These are phyloP conservation scores for Cynanchum wilfordii DNA, from an alignment of 257 asterid genomes.

Conservation along the genomic window DNA sequence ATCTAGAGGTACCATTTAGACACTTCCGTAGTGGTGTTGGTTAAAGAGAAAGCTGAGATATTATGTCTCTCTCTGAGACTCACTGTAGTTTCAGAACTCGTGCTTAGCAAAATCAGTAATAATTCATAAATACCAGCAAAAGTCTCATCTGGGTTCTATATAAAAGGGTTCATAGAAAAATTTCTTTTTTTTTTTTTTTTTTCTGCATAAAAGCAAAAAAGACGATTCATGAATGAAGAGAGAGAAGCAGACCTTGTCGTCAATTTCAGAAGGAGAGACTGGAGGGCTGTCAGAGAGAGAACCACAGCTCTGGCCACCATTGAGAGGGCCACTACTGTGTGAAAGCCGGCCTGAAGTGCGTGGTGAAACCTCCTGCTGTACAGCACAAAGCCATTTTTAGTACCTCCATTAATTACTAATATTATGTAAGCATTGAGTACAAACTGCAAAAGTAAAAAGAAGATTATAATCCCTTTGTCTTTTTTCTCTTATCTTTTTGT, in stretches of 20 bases:
- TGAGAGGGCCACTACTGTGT: constrained; percentile 95
- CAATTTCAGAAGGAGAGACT: constrained; percentile 82
- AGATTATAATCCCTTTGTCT: not conserved
- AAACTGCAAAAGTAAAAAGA: constrained; percentile 9
- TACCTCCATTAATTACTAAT: not conserved
- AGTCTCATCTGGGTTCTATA: constrained; percentile 8
- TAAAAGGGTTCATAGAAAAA: not conserved
- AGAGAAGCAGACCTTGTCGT: constrained; percentile 62
- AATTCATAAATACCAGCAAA: not conserved
- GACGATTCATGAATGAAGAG: not conserved
- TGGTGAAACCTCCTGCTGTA: constrained; percentile 97
- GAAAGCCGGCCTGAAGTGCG: constrained; percentile 95
- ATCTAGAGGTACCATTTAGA: constrained; percentile 22
- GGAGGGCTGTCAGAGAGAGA: constrained; percentile 97
- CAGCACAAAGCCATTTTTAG: constrained; percentile 10
- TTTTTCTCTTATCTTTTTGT: not conserved
- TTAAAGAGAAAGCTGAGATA: constrained; percentile 52
- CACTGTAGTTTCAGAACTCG: constrained; percentile 38
- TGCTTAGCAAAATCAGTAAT: constrained; percentile 30
- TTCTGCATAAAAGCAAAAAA: not conserved
- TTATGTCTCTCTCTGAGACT: constrained; percentile 16
- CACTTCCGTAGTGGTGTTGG: constrained; percentile 26
- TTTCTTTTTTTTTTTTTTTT: too few relatives aligned
- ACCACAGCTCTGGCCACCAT: constrained; percentile 59
- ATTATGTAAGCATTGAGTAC: not conserved